phyloP scores from a whole-genome alignment of 2,329 filamentous ascomycete genomes.

The Claviceps humidiphila region DNA sequence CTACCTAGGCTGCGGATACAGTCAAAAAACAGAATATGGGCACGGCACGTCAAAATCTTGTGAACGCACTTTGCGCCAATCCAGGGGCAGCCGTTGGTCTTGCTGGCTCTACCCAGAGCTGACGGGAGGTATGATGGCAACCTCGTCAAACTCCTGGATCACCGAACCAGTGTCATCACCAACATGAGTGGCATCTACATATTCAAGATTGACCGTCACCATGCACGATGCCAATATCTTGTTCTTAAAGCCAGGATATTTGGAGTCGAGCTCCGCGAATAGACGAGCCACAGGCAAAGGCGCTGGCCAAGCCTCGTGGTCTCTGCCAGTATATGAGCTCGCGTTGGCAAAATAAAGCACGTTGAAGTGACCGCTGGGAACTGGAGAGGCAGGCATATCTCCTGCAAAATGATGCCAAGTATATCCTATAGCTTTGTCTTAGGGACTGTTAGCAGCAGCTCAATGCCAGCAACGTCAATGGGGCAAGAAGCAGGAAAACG shows the following conservation, averaged over 20 bases:
- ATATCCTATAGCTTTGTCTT: background rate
- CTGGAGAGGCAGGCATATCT: slow-evolving; percentile 27
- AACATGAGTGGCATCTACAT: slow-evolving; percentile 53
- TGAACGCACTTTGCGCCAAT: background rate
- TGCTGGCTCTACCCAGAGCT: slow-evolving; percentile 54
- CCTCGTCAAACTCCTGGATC: slow-evolving; percentile 65
- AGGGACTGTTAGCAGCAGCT: background rate
- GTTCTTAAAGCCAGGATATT: slow-evolving; percentile 54
- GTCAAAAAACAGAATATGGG: background rate
- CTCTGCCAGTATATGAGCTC: slow-evolving; percentile 55
- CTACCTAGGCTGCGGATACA: no score
- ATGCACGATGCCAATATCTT: slow-evolving; percentile 60
- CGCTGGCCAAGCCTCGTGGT: slow-evolving; percentile 51
- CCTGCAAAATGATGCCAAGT: background rate
- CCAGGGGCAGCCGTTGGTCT: background rate
- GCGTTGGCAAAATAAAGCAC: slow-evolving; percentile 74
- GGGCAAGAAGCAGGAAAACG: slow-evolving; percentile 3
- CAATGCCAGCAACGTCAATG: background rate
- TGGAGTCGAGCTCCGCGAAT: slow-evolving; percentile 53
- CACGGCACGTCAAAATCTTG: background rate
- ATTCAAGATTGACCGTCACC: slow-evolving; percentile 69
- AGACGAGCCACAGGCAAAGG: slow-evolving; percentile 50
- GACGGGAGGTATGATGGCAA: slow-evolving; percentile 77
- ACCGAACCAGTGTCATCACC: slow-evolving; percentile 27
- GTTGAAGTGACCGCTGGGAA: slow-evolving; percentile 55